Percentiles rank a stretch among this genome's conserved stretches.
Evolutionary conservation across 805 yeast genomes (phyloP).

Genomic region (Ogataea nakhonphanomensis): DNA sequence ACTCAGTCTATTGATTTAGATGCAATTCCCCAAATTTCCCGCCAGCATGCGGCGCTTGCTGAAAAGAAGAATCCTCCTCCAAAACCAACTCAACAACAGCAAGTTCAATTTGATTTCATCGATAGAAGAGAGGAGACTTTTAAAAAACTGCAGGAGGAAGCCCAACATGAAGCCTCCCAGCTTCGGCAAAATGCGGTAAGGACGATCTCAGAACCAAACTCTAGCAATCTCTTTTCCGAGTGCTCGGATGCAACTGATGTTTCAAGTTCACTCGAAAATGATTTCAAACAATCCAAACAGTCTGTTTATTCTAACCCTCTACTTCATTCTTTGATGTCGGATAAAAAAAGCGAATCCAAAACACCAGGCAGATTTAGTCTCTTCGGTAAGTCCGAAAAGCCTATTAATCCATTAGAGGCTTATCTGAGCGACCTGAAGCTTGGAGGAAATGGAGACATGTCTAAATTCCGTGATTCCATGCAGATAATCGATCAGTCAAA

Average conservation of each 20-base stretch:
- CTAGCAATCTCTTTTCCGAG: conserved; percentile 29
- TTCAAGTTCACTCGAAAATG: conserved; percentile 24
- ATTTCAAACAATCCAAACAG: conserved; percentile 10
- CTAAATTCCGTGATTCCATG: conserved; percentile 37
- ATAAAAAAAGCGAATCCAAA: conserved; percentile 19
- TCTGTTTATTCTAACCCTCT: conserved; percentile 25
- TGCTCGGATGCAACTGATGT: conserved; percentile 31
- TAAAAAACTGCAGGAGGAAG: conserved; percentile 27
- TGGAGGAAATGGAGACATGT: conserved; percentile 42
- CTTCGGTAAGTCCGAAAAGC: conserved; percentile 14
- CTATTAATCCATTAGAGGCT: conserved; percentile 50
- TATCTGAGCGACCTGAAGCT: conserved; percentile 45
- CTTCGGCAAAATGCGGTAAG: conserved; percentile 8
- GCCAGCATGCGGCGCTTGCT: conserved; percentile 11
- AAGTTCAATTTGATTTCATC: conserved; percentile 25
- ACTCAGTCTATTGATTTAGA: conserved; percentile 12
- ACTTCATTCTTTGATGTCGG: conserved; percentile 17
- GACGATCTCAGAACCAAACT: conserved; percentile 25
- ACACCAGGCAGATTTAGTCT: conserved; percentile 14
- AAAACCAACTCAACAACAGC: conserved; percentile 23
- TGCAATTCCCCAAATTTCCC: conserved; percentile 19
- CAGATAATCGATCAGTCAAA: conserved; percentile 9
- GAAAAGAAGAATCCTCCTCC: conserved; percentile 29
- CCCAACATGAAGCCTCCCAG: conserved; percentile 23
- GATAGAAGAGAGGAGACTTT: conserved; percentile 32